Evolutionary conservation across 805 yeast genomes (phyloP), one percentile per base, ranked within the genome.

Genomic region (Saccharomyces jurei): DNA sequence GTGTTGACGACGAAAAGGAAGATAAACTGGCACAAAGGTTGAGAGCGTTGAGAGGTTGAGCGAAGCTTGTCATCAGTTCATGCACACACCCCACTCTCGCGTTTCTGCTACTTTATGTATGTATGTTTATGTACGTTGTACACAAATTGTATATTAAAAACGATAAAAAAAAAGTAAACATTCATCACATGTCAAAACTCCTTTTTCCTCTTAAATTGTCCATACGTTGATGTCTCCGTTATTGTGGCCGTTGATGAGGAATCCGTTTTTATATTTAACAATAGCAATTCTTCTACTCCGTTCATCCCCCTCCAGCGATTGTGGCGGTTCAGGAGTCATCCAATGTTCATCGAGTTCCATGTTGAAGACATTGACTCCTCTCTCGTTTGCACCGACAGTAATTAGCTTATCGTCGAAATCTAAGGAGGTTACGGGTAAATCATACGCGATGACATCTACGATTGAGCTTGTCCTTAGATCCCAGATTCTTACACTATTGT

Each of bases 11-110:
- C 52, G 96, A 87, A 60, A 86, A 86, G 60, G 98, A 92, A 71
- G 97, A 92, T 64, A 79, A 77, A 58, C 77, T 94, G 50, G 91
- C 96, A 1, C 96, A 94, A 71, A 76, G 97, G 63, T 74, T 94
- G 56, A 81, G 95, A 59, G 98, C 97, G 0, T 75, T 94, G 61
- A 79, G 99, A 55, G 74, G 78, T 8, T 75, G 56, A 55, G 31
- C n/a, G n/a, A 30, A 47, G 46, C 31, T 4, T 36, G 17, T 17
- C 13, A 36, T 2, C 44, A 17, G 44, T 17, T 36, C 17, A 30
- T 26, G 17, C 21, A 29, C n/a, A 25, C 25, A 21, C 13, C 29
- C 29, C 25, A 17, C 25, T 13, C 2, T 27, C 27, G 46, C 5
- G 21, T 31, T 50, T 21, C 41, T 27, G 14, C 29, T 41, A 46